phyloP scores from a whole-genome alignment of 768 basidiomycete species.

The Mycena vulgaris region DNA sequence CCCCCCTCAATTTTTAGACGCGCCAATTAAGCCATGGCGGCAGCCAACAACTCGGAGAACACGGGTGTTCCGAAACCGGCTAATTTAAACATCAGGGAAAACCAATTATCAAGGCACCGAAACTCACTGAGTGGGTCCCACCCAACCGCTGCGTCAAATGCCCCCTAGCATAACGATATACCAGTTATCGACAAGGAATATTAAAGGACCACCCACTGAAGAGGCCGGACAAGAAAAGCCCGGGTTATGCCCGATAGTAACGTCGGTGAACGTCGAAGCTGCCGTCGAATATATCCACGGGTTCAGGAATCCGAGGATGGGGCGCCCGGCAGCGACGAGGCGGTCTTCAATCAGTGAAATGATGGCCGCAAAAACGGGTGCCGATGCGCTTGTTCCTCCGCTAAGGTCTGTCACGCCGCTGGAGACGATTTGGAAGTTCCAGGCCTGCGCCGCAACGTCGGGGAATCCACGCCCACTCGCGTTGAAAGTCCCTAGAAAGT shows the following conservation, averaged over 20 bases:
- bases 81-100: background rate
- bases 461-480: slow-evolving; percentile 39
- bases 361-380: background rate
- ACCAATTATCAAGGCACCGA: no score
- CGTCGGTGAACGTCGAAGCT: background rate
- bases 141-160: background rate
- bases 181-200: background rate
- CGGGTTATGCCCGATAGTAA: background rate
- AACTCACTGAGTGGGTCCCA: background rate
- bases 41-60: background rate
- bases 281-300: background rate
- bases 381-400: background rate
- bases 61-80: background rate
- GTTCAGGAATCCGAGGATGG: background rate
- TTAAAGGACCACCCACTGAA: background rate
- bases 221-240: background rate
- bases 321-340: background rate
- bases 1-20: no score
- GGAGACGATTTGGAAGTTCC: background rate
- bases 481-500: slow-evolving; percentile 27
- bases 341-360: background rate
- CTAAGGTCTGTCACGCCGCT: background rate
- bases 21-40: background rate
- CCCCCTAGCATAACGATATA: background rate
- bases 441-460: slow-evolving; percentile 30